phyloP scores from a whole-genome alignment of 2,329 filamentous ascomycete genomes.

The Albophoma yamanashiensis region DNA sequence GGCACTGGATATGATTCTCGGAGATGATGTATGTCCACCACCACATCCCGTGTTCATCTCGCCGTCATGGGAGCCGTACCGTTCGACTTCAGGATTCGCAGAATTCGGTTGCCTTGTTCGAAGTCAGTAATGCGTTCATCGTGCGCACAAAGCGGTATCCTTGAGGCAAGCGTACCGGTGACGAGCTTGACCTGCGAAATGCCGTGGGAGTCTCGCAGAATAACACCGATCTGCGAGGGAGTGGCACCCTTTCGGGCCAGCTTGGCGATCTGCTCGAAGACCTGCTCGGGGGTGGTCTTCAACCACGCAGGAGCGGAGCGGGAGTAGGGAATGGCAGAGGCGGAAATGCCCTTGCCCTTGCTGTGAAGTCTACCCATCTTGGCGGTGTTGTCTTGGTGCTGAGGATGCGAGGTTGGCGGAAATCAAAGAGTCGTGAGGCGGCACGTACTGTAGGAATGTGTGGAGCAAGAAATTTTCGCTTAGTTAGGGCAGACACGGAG shows the following conservation, averaged over 20 bases:
- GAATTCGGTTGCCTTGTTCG: conserved; percentile 91
- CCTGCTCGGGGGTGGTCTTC: conserved; percentile 97
- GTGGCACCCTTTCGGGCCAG: conserved; percentile 98
- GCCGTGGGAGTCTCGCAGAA: conserved; percentile 96
- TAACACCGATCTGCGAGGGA: conserved; percentile 97
- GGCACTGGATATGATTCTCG: conserved; percentile 41
- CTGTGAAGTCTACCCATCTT: conserved; percentile 97
- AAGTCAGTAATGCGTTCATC: conserved; percentile 22
- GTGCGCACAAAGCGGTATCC: neutral
- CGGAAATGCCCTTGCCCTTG: conserved; percentile 98
- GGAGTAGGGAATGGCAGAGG: conserved; percentile 94
- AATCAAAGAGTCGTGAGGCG: conserved; percentile 14
- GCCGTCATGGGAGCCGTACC: conserved; percentile 56
- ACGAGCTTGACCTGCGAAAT: conserved; percentile 97
- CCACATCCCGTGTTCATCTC: conserved; percentile 11
- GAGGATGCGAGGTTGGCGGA: conserved; percentile 19
- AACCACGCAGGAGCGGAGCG: conserved; percentile 88
- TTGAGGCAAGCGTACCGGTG: conserved; percentile 57
- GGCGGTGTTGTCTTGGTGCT: conserved; percentile 31
- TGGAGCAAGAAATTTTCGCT: conserved; percentile 32
- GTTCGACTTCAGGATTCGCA: conserved; percentile 94
- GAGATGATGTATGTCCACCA: conserved; percentile 12
- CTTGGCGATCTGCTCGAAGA: conserved; percentile 98
- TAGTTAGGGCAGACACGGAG: conserved; percentile 30
- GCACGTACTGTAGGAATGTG: conserved; percentile 20